phyloP scores from a whole-genome alignment of 148 eudicot species.

The Amaranthus palmeri region DNA sequence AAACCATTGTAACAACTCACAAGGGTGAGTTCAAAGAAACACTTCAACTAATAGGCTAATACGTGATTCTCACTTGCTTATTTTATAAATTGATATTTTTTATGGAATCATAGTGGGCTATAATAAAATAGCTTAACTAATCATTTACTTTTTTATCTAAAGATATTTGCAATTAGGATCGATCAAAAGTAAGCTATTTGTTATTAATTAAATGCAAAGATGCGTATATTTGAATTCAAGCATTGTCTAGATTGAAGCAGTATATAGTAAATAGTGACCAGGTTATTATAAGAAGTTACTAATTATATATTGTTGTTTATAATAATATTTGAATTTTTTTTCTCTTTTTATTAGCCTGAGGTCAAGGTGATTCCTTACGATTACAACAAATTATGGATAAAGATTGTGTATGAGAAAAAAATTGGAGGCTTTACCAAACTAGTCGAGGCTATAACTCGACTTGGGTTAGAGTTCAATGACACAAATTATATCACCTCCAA shows the following conservation, averaged over 20 bases:
- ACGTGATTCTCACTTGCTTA: not conserved
- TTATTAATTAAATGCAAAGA: too few species aligned
- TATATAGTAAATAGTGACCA: too few species aligned
- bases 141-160: too few species aligned
- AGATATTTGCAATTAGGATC: too few species aligned
- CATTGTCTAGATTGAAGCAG: too few species aligned
- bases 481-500: conserved; percentile 46
- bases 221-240: too few species aligned
- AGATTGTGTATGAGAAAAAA: conserved; percentile 52
- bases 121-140: too few species aligned
- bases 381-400: conserved; percentile 66
- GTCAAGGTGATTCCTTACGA: conserved; percentile 52
- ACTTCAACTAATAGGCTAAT: not conserved
- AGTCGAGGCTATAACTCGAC: conserved; percentile 50
- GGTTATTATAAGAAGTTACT: too few species aligned
- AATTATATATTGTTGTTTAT: not conserved
- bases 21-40: not conserved
- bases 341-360: conserved; percentile 41
- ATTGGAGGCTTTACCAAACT: conserved; percentile 48
- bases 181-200: too few species aligned
- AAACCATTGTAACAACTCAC: not conserved
- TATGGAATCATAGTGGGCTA: not conserved
- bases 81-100: not conserved
- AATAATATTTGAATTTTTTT: not conserved
- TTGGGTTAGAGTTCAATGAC: conserved; percentile 55